These are phyloP conservation scores for Daldinia eschscholtzii DNA, from an alignment of 2,329 filamentous ascomycete genomes.

Conservation along the genomic window DNA sequence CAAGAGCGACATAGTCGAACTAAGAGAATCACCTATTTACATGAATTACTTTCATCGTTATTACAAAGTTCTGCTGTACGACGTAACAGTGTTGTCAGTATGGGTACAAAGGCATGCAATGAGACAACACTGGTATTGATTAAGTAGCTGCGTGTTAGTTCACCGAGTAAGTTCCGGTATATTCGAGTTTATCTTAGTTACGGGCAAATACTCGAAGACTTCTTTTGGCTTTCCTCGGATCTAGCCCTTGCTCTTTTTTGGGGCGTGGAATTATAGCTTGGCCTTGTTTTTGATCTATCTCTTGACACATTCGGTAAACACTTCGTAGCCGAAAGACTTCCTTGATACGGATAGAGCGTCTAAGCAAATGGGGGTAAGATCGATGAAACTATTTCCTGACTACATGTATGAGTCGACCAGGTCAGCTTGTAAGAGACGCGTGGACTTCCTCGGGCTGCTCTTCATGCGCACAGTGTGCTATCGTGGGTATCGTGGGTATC, in stretches of 20 bases:
- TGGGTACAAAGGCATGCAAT: neutral
- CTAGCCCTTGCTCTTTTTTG: neutral
- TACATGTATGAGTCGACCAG: neutral
- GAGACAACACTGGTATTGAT: neutral
- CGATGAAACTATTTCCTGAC: neutral
- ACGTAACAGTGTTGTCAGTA: neutral
- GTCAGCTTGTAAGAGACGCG: neutral
- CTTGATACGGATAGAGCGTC: neutral
- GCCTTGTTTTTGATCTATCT: neutral
- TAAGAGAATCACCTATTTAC: neutral
- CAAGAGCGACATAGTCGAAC: neutral
- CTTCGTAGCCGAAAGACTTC: neutral
- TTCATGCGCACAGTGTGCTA: neutral
- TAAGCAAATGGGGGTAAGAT: neutral
- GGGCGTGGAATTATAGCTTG: neutral
- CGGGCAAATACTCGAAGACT: neutral
- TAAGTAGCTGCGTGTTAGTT: neutral
- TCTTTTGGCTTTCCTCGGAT: neutral
- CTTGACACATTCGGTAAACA: neutral
- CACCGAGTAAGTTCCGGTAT: neutral
- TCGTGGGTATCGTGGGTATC: neutral
- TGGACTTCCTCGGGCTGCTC: neutral
- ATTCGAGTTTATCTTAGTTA: neutral
- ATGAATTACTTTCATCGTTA: neutral
- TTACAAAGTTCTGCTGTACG: neutral